A percentile compares a stretch with the other conserved stretches of the same genome.
phyloP scores from a whole-genome alignment of 1,139 yeast genomes.

The Insectozyma bohioensis region DNA sequence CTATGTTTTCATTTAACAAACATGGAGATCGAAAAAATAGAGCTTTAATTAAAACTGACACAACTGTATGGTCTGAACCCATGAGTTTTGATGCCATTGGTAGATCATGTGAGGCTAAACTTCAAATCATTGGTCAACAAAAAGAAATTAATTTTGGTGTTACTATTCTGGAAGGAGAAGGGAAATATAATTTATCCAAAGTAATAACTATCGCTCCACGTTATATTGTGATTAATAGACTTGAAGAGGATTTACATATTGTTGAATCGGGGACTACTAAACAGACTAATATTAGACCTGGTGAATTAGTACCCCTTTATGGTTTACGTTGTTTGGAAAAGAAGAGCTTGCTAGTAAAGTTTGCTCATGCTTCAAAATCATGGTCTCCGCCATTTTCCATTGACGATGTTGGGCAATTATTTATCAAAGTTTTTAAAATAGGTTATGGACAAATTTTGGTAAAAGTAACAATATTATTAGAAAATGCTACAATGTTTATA shows the following conservation, averaged over 20 bases:
- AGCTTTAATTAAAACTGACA: constrained; percentile 67
- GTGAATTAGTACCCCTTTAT: constrained; percentile 62
- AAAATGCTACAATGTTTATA: constrained; percentile 78
- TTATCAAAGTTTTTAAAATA: constrained; percentile 64
- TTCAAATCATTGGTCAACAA: constrained; percentile 58
- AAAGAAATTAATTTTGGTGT: constrained; percentile 77
- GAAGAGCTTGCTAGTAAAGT: constrained; percentile 60
- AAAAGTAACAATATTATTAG: constrained; percentile 72
- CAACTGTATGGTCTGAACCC: constrained; percentile 74
- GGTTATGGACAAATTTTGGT: constrained; percentile 67
- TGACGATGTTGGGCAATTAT: constrained; percentile 80
- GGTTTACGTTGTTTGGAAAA: constrained; percentile 48
- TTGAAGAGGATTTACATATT: constrained; percentile 55
- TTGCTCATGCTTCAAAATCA: constrained; percentile 51
- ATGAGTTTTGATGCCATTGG: constrained; percentile 91
- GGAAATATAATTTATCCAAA: constrained; percentile 74
- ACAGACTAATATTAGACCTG: constrained; percentile 44
- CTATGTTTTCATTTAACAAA: constrained; percentile 80
- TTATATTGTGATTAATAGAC: constrained; percentile 66
- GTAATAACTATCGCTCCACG: constrained; percentile 83
- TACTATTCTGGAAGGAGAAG: constrained; percentile 80
- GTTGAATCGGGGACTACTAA: constrained; percentile 70
- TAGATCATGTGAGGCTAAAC: constrained; percentile 64
- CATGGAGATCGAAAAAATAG: constrained; percentile 61
- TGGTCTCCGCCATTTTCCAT: constrained; percentile 92